Conservation (phyloP, 139 green algal species). For the Micromonas pusilla region DNA sequence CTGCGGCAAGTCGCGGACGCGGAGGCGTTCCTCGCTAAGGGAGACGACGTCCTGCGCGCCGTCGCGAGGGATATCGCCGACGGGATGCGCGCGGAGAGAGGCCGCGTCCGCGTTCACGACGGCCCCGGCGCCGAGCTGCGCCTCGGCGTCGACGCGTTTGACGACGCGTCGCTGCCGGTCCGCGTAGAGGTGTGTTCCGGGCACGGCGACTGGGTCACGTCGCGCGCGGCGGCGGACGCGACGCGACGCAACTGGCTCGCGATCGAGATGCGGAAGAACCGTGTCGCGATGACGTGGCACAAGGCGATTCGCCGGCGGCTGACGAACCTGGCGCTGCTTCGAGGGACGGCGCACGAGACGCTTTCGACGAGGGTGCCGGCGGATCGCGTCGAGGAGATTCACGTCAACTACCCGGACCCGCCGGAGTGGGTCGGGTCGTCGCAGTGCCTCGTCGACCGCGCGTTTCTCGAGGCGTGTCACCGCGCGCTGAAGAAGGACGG, state of each 20-base stretch:
- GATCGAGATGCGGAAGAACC: slow-evolving; percentile 3
- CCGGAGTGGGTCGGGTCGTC: slow-evolving; percentile 5
- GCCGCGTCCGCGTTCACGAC: background rate
- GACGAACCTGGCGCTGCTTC: background rate
- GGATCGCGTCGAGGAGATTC: background rate
- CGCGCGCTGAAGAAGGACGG: background rate
- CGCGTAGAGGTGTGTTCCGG: background rate
- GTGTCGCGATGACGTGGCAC: slow-evolving; percentile 1
- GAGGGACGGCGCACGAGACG: slow-evolving; percentile 2
- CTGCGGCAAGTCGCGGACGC: background rate
- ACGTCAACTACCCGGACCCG: slow-evolving; percentile 18
- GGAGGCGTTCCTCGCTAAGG: background rate
- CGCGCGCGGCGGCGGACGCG: background rate
- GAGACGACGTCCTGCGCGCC: background rate
- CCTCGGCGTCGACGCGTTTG: background rate
- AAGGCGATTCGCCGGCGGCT: background rate
- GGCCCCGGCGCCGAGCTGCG: background rate
- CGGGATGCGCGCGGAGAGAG: background rate
- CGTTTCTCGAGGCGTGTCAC: background rate
- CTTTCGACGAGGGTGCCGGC: background rate
- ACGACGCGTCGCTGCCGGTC: background rate
- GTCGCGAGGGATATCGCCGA: background rate
- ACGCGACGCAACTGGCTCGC: background rate
- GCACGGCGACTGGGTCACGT: slow-evolving; percentile 19
- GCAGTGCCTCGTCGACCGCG: background rate